These are phyloP conservation scores for Aspergillus ruber DNA, from an alignment of 2,329 filamentous ascomycete species.

Conservation along the genomic window DNA sequence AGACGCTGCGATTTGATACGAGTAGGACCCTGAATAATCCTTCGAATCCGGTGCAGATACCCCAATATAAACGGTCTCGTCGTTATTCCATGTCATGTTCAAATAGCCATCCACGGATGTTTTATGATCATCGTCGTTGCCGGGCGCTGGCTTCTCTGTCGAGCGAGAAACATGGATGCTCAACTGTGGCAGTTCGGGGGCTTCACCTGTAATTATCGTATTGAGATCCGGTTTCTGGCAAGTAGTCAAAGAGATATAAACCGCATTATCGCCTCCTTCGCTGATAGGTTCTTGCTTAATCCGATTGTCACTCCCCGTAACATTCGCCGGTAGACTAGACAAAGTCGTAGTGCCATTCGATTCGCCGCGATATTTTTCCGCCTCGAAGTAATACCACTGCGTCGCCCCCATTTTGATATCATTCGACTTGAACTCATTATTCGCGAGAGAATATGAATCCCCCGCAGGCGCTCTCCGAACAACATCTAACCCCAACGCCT, in stretches of 20 bases:
- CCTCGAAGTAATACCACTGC: constrained; percentile 59
- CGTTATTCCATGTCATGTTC: constrained; percentile 55
- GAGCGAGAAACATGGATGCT: constrained; percentile 66
- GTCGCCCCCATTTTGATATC: constrained; percentile 59
- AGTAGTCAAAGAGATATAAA: constrained; percentile 82
- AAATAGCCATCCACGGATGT: constrained; percentile 63
- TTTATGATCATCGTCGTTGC: constrained; percentile 8
- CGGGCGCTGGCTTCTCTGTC: not conserved
- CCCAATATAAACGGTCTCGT: constrained; percentile 66
- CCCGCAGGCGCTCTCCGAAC: constrained; percentile 50
- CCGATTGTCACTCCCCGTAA: constrained; percentile 19
- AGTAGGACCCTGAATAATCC: constrained; percentile 61
- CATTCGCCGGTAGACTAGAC: constrained; percentile 19
- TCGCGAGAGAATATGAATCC: constrained; percentile 47
- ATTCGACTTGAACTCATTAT: constrained; percentile 57
- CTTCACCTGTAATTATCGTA: constrained; percentile 24
- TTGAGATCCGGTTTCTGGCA: constrained; percentile 67
- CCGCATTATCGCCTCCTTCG: constrained; percentile 17
- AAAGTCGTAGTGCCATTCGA: constrained; percentile 27
- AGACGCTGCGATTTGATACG: constrained; percentile 75
- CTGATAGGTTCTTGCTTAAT: constrained; percentile 12
- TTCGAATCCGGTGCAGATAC: constrained; percentile 64
- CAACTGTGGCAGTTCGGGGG: constrained; percentile 60
- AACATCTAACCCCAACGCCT: constrained; percentile 36
- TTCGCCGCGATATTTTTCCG: constrained; percentile 47